Evolutionary conservation across 352 stramenopile species (phyloP).

Genomic region (Phytopythium cucurbitacearum): DNA sequence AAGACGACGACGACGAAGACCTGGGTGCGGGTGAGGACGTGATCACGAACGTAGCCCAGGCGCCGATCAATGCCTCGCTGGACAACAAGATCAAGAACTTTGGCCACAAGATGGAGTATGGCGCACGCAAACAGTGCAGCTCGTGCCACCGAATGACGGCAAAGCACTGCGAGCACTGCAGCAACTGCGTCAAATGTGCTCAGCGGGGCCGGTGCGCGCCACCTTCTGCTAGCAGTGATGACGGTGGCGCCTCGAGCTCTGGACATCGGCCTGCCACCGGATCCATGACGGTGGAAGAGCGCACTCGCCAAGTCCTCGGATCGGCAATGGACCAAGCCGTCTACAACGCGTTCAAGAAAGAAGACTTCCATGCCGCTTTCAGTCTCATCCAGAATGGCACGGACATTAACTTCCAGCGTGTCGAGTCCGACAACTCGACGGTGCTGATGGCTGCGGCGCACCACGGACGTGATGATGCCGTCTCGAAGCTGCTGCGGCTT

Average conservation of each 20-base stretch:
- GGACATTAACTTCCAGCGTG: conserved; percentile 83
- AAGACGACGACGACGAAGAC: conserved; percentile 66
- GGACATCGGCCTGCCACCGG: conserved; percentile 12
- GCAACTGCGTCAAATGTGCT: conserved; percentile 65
- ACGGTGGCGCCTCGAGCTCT: neutral
- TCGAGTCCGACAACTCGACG: conserved; percentile 70
- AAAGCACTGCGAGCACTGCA: conserved; percentile 67
- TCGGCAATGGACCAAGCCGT: conserved; percentile 82
- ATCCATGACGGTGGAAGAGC: conserved; percentile 56
- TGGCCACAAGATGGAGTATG: conserved; percentile 74
- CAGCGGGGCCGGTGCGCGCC: conserved; percentile 64
- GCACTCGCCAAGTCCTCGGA: conserved; percentile 72
- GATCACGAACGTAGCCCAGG: conserved; percentile 77
- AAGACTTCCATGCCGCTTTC: conserved; percentile 81
- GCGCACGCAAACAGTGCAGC: conserved; percentile 55
- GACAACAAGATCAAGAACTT: conserved; percentile 67
- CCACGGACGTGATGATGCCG: conserved; percentile 73
- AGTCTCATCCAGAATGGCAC: conserved; percentile 78
- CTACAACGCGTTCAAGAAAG: conserved; percentile 68
- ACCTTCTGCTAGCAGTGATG: neutral
- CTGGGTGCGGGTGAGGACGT: conserved; percentile 13
- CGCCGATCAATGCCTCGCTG: conserved; percentile 58
- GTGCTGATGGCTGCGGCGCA: conserved; percentile 77
- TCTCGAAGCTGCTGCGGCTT: conserved; percentile 53
- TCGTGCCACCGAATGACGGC: conserved; percentile 70